Evolutionary conservation across 805 yeast species (phyloP).

Genomic region (Alloascoidea hylecoeti): DNA sequence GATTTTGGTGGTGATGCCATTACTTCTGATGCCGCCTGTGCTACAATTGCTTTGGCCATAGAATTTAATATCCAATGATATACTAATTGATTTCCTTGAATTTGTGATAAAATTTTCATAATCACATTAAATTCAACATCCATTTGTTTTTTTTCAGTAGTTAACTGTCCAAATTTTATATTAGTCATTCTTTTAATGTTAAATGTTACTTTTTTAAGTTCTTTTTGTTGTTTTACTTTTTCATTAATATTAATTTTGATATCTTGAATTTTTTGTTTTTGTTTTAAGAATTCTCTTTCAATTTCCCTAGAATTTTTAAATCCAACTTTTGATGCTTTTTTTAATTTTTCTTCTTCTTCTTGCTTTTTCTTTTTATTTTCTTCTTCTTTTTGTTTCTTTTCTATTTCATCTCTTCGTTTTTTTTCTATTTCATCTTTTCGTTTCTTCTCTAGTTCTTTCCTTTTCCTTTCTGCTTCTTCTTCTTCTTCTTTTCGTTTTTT

Average conservation of each 20-base stretch:
- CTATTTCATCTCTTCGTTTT: constrained; percentile 11
- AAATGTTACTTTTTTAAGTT: constrained; percentile 36
- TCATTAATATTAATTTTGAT: constrained; percentile 49
- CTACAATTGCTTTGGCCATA: constrained; percentile 71
- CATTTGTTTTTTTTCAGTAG: constrained; percentile 54
- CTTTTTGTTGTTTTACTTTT: constrained; percentile 37
- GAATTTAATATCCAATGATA: constrained; percentile 68
- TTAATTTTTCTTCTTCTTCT: constrained; percentile 12
- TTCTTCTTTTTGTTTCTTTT: constrained; percentile 13
- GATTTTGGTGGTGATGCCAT: constrained; percentile 68
- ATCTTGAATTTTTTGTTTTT: constrained; percentile 19
- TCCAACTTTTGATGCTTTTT: constrained; percentile 7
- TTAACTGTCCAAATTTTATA: constrained; percentile 86
- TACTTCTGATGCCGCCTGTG: constrained; percentile 90
- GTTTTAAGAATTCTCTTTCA: constrained; percentile 13
- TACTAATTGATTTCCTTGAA: constrained; percentile 33
- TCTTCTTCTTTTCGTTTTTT: constrained; percentile 6
- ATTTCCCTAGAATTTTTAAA: constrained; percentile 14
- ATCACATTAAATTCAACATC: constrained; percentile 36
- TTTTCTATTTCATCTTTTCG: constrained; percentile 13
- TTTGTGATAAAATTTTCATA: constrained; percentile 28
- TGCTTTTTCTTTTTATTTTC: constrained; percentile 12
- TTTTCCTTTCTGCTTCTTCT: constrained; percentile 7
- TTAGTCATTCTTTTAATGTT: constrained; percentile 64
- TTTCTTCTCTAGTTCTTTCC: constrained; percentile 10